phyloP scores from a whole-genome alignment of 495 filamentous ascomycete species.

The Penicillium pancosmium region DNA sequence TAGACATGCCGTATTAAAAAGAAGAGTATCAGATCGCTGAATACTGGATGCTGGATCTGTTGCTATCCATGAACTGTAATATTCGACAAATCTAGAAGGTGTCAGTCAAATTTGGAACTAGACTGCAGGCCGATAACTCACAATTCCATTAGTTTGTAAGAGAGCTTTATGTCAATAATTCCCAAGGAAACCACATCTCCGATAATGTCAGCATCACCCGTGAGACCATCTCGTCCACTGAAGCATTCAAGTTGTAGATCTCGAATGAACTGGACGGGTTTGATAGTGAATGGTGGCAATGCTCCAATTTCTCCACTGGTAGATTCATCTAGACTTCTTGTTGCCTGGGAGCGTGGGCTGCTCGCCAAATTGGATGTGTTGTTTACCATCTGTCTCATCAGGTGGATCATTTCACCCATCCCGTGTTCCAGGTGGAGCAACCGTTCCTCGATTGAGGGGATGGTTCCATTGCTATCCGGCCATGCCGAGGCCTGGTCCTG shows the following conservation, averaged over 20 bases:
- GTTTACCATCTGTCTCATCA: slow-evolving; percentile 42
- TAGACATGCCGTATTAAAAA: slow-evolving; percentile 44
- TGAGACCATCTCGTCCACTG: slow-evolving; percentile 29
- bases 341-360: slow-evolving; percentile 19
- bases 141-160: slow-evolving; percentile 42
- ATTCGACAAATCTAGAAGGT: slow-evolving; percentile 36
- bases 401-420: slow-evolving; percentile 45
- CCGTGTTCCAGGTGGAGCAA: slow-evolving; percentile 39
- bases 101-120: slow-evolving; percentile 13
- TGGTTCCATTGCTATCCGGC: slow-evolving; percentile 37
- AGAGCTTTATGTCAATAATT: slow-evolving; percentile 39
- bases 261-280: slow-evolving; percentile 40
- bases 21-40: slow-evolving; percentile 34
- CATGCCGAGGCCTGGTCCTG: slow-evolving; percentile 39
- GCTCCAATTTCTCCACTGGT: slow-evolving; percentile 21
- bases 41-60: slow-evolving; percentile 36
- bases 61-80: slow-evolving; percentile 42
- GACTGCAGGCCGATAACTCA: slow-evolving; percentile 16
- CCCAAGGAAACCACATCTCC: slow-evolving; percentile 37
- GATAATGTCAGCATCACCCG: slow-evolving; percentile 28
- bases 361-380: slow-evolving; percentile 25
- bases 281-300: slow-evolving; percentile 29
- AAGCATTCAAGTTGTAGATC: slow-evolving; percentile 43
- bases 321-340: slow-evolving; percentile 32
- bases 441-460: slow-evolving; percentile 45